phyloP scores from a whole-genome alignment of 306 rosid species.

The Acacia melanoxylon region DNA sequence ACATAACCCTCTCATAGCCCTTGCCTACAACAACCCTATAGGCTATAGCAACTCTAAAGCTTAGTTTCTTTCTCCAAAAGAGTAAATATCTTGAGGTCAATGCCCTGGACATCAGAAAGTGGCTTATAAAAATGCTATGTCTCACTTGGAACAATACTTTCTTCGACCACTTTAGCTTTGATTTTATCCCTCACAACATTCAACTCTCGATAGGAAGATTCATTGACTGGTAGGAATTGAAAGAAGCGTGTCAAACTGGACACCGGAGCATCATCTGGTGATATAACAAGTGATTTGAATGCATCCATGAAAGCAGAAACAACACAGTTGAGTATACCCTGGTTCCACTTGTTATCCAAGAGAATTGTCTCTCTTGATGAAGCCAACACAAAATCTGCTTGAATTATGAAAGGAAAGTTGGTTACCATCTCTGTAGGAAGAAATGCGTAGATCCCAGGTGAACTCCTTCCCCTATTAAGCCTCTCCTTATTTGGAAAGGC shows the following conservation, averaged over 20 bases:
- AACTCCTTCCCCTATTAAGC: constrained; percentile 42
- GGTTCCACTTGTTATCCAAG: constrained; percentile 70
- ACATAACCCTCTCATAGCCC: no score
- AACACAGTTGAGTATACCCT: no score
- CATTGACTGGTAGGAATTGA: constrained; percentile 51
- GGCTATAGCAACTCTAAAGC: no score
- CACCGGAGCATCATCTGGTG: constrained; percentile 40
- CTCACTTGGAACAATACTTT: constrained; percentile 64
- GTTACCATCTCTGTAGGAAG: constrained; percentile 84
- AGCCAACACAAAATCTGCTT: constrained; percentile 73
- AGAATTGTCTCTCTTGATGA: constrained; percentile 78
- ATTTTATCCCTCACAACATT: constrained; percentile 58
- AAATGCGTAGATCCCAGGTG: constrained; percentile 67
- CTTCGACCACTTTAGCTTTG: constrained; percentile 38
- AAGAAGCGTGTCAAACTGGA: constrained; percentile 51
- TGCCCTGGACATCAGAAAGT: no score
- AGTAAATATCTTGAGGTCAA: no score
- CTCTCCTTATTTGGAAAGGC: constrained; percentile 66
- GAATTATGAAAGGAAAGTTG: constrained; percentile 72
- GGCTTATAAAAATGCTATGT: constrained; percentile 51
- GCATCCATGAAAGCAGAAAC: constrained; percentile 66
- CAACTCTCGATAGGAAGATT: constrained; percentile 41
- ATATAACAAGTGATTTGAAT: constrained; percentile 49
- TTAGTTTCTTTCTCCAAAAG: no score
- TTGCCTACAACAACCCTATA: no score